Base-by-base conservation (phyloP, 2,329 filamentous ascomycete species). In the Pestalotiopsis sp. region DNA sequence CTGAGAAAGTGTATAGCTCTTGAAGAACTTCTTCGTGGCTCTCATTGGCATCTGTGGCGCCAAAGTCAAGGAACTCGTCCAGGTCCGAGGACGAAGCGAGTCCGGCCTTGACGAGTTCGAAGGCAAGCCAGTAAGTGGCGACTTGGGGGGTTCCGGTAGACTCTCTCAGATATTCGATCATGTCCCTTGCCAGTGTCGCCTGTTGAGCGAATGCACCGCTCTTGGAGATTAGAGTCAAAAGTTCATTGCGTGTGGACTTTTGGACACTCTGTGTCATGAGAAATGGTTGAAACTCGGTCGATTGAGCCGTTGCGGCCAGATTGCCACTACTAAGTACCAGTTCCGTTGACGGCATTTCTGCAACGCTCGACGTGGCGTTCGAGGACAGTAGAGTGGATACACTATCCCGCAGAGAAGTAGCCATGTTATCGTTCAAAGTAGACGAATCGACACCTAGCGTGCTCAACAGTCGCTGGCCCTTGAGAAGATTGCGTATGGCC, bases 41-140 rank as follows among this genome's bases (percentile, higher is more conserved):
- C 58, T 86, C 83, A 5, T 78, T 75, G 0, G 78, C 68, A 9
- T 78, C 77, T 2, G 71, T 70, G 23, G 81, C 81, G 78, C 86
- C 83, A 13, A 87, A 80, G 73, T 90, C 87, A 7, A 97, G 80
- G 52, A 96, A 89, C 52, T 90, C 88, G 68, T 93, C 90, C 4
- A 93, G 78, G 6, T 88, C 86, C 1, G 85, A 81, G 17, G 85
- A 83, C 2, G 83, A 80, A 4, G 81, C 78, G 20, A 89, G 82
- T 7, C 85, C 83, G 3, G 87, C 85, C 75, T 90, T 90, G 9
- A 95, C 80, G 1, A 95, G 85, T 72, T 92, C 89, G 68, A 95
- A 89, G 0, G 92, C 88, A 3, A 97, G 83, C 95, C 95, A 98
- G 73, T 93, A 92, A 2, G 91, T 89, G 13, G 93, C 89, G 31